Evolutionary conservation across 78 protist species (phyloP), one percentile per base, ranked within the genome.

Genomic region (Polysphondylium violaceum): DNA sequence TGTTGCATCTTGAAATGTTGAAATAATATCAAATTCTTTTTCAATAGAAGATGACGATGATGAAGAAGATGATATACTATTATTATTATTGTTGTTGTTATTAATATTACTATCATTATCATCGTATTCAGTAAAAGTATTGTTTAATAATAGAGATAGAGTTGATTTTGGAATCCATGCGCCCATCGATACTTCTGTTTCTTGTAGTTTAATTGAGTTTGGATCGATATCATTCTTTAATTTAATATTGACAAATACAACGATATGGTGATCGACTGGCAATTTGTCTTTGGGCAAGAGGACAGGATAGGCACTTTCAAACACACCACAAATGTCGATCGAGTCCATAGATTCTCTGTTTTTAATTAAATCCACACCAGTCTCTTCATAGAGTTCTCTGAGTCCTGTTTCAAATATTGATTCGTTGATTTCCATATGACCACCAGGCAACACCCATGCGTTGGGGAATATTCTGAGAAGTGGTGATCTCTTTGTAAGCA

Each of bases 391-490:
- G 9, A 87, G n/a, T 44, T 87, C 93, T 17, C 93, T 36, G 8
- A 65, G 3, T 11, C 71, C 86, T 4, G 93, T 76, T 2, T 87
- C 85, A 3, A 74, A 9, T 27, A 87, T 23, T 7, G 64, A 31
- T 41, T 87, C 93, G 3, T 74, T 64, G n/a, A 43, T 31, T 29
- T 87, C 93, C 75, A 87, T 76, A 61, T 87, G 93, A 27, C 93
- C 93, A 60, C 93, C 93, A 6, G 93, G 86, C n/a, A 55, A 14
- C 21, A 87, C 93, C 93, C 93, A 87, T 6, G 56, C 8, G 8
- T 61, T 41, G 1, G 93, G 93, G 2, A 87, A 87, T 27, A 76
- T 68, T 76, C 93, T 74, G 31, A 87, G 41, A 16, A 31, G 12
- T 1, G 29, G 59, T 2, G 91, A 59, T 58, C 91, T 47, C 23